Conservation (phyloP, 2,329 filamentous ascomycete species). For the Calonectria pseudoreteaudii region DNA sequence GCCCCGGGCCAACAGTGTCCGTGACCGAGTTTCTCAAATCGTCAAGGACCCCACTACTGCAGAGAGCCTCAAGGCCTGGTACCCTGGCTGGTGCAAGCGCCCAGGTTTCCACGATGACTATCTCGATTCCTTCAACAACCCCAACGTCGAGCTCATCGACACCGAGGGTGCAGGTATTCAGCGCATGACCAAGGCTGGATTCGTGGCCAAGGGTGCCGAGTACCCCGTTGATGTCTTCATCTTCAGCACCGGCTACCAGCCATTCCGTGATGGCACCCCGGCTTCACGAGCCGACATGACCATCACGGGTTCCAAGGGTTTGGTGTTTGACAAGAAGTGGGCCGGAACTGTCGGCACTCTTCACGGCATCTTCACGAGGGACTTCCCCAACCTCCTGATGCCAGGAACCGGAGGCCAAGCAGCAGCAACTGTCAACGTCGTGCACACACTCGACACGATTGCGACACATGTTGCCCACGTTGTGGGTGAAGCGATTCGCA, state of each 20-base stretch:
- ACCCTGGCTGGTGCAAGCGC: conserved; percentile 72
- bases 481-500: conserved; percentile 29
- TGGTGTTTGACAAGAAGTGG: conserved; percentile 60
- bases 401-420: conserved; percentile 53
- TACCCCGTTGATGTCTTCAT: conserved; percentile 7
- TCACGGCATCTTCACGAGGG: conserved; percentile 60
- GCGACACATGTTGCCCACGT: conserved; percentile 58
- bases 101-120: conserved; percentile 72
- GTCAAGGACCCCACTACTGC: conserved; percentile 65
- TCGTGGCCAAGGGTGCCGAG: neutral
- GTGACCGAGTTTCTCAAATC: neutral
- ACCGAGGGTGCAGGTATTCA: conserved; percentile 43
- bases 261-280: conserved; percentile 46
- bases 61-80: conserved; percentile 67
- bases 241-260: conserved; percentile 52
- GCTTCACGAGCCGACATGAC: conserved; percentile 20
- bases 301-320: conserved; percentile 58
- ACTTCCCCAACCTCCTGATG: conserved; percentile 68
- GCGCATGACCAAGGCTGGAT: neutral
- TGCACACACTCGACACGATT: conserved; percentile 50
- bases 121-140: conserved; percentile 47
- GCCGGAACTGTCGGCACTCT: conserved; percentile 58
- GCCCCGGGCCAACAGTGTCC: neutral
- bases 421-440: conserved; percentile 52
- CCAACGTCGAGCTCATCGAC: conserved; percentile 70